A percentile compares a stretch with the other conserved stretches of the same genome.
Conservation (phyloP, 2,329 filamentous ascomycete genomes). For the Exophiala sp. region DNA sequence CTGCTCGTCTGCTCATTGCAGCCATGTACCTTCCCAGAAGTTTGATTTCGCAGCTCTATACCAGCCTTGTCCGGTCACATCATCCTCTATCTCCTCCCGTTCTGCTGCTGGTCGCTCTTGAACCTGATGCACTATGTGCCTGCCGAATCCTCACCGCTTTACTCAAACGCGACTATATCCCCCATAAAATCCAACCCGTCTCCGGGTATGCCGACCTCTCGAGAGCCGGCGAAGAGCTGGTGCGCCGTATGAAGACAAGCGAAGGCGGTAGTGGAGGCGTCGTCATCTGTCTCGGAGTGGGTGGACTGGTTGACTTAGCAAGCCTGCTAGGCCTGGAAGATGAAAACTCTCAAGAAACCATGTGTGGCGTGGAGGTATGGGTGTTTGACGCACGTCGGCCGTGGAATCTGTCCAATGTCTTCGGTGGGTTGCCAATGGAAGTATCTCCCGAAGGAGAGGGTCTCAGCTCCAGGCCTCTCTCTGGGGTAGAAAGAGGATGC, state of each 20-base stretch:
- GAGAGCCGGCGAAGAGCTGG: constrained; percentile 71
- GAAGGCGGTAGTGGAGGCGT: constrained; percentile 82
- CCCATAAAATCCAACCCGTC: constrained; percentile 94
- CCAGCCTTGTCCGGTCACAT: constrained; percentile 77
- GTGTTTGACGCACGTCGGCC: constrained; percentile 85
- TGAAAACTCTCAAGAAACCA: constrained; percentile 46
- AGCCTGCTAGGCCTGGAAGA: constrained; percentile 71
- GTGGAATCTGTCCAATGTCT: constrained; percentile 93
- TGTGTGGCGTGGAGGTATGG: constrained; percentile 58
- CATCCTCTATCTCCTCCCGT: constrained; percentile 90
- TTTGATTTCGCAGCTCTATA: constrained; percentile 86
- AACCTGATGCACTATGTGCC: constrained; percentile 91
- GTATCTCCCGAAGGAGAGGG: constrained; percentile 49
- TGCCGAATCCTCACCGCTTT: constrained; percentile 89
- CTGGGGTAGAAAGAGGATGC: constrained; percentile 69
- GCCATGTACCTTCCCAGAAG: constrained; percentile 90
- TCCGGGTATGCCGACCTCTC: constrained; percentile 87
- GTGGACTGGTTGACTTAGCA: constrained; percentile 84
- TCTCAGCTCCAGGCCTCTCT: constrained; percentile 44
- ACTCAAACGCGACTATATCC: constrained; percentile 96
- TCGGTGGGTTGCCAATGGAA: constrained; percentile 57
- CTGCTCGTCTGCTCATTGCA: constrained; percentile 2
- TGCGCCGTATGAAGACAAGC: constrained; percentile 80
- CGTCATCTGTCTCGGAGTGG: constrained; percentile 88
- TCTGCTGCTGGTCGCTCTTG: constrained; percentile 77